Conservation (phyloP, 768 basidiomycete genomes). For the Pholiota conissans region DNA sequence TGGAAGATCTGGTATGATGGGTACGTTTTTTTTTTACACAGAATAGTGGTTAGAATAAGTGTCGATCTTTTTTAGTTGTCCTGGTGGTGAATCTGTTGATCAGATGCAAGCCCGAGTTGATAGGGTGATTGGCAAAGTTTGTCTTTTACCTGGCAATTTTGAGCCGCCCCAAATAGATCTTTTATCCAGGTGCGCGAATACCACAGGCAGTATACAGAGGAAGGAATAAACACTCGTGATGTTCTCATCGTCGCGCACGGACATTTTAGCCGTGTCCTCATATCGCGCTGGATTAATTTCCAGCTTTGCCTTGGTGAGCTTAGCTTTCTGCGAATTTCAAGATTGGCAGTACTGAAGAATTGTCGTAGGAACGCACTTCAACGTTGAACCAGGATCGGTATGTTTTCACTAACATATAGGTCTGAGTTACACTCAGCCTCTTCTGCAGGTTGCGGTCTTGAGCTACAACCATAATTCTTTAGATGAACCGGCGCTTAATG, state of each 20-base stretch:
- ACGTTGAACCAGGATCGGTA: slow-evolving; percentile 84
- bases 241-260: slow-evolving; percentile 91
- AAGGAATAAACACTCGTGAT: slow-evolving; percentile 67
- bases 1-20: slow-evolving; percentile 92
- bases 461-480: slow-evolving; percentile 83
- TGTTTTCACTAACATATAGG: slow-evolving; percentile 19
- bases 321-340: not conserved
- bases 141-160: not conserved
- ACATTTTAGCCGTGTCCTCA: slow-evolving; percentile 56
- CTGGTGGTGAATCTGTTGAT: slow-evolving; percentile 81
- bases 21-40: slow-evolving; percentile 32
- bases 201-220: slow-evolving; percentile 69
- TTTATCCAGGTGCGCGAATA: slow-evolving; percentile 66
- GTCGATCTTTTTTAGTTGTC: slow-evolving; percentile 68
- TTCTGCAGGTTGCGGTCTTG: slow-evolving; percentile 67
- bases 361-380: slow-evolving; percentile 67
- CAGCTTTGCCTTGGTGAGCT: slow-evolving; percentile 29
- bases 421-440: not conserved
- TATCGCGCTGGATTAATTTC: slow-evolving; percentile 29
- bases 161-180: too few relatives aligned
- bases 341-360: slow-evolving; percentile 1
- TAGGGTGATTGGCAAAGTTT: slow-evolving; percentile 66
- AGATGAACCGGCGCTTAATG: slow-evolving; percentile 75
- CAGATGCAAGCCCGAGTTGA: slow-evolving; percentile 85
- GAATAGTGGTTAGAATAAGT: slow-evolving; percentile 1